Evolutionary conservation across 768 basidiomycete genomes (phyloP).

Genomic region (Pleurotus pulmonarius): DNA sequence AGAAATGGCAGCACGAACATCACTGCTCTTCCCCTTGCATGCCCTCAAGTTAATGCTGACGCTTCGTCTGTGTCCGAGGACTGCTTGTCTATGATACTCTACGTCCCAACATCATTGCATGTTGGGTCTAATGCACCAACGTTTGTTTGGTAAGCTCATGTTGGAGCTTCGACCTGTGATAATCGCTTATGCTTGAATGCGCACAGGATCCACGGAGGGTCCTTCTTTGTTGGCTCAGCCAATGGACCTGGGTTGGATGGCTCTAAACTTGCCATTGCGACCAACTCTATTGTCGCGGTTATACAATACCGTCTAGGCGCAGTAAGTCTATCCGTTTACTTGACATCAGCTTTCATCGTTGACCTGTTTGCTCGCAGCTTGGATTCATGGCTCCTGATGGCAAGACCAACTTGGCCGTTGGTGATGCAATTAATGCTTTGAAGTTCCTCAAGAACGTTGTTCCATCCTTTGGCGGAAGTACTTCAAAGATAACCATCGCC

Average conservation of each 20-base stretch:
- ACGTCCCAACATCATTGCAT: slow-evolving; percentile 43
- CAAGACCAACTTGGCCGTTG: slow-evolving; percentile 66
- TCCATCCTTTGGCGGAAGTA: slow-evolving; percentile 64
- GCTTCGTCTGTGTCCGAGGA: slow-evolving; percentile 63
- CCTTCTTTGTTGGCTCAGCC: slow-evolving; percentile 69
- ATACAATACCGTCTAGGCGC: slow-evolving; percentile 84
- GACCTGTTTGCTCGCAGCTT: slow-evolving; percentile 37
- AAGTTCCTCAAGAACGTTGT: slow-evolving; percentile 55
- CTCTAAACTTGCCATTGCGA: slow-evolving; percentile 64
- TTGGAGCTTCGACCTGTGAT: neutral
- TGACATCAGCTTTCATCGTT: neutral
- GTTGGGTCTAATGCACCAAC: slow-evolving; percentile 38
- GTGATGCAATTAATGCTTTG: slow-evolving; percentile 64
- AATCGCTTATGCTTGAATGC: neutral
- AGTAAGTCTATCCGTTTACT: slow-evolving; percentile 33
- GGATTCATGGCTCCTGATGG: slow-evolving; percentile 74
- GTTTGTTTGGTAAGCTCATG: slow-evolving; percentile 52
- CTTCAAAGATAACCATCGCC: slow-evolving; percentile 65
- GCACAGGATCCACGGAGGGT: slow-evolving; percentile 82
- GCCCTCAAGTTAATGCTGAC: slow-evolving; percentile 59
- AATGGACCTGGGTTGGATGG: slow-evolving; percentile 74
- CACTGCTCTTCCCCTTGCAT: slow-evolving; percentile 60
- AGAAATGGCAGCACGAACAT: slow-evolving; percentile 52
- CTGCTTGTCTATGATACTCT: slow-evolving; percentile 77
- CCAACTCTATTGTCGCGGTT: slow-evolving; percentile 74